These are phyloP conservation scores for Cladorrhinum sp. DNA, from an alignment of 2,329 filamentous ascomycete genomes.

Conservation along the genomic window DNA sequence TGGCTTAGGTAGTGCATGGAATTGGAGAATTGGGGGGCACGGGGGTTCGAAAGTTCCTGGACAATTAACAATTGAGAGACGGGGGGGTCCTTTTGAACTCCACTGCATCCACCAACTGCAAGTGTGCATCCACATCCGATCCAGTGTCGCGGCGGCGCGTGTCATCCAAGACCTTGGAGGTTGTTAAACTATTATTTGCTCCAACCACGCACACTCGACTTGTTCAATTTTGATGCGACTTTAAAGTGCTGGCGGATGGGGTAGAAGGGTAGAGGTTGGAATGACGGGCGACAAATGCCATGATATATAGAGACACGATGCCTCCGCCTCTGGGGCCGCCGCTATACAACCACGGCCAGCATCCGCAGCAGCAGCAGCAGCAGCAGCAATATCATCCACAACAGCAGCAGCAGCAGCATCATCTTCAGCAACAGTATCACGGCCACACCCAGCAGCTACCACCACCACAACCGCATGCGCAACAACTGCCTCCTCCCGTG, in stretches of 20 bases:
- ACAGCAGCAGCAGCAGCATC: no score
- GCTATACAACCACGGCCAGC: slow-evolving; percentile 24
- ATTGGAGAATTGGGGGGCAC: not conserved
- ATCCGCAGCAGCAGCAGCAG: slow-evolving; percentile 22
- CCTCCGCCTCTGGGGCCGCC: slow-evolving; percentile 4
- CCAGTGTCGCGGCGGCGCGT: not conserved
- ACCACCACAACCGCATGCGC: slow-evolving; percentile 22
- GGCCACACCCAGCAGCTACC: slow-evolving; percentile 28
- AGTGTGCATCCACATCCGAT: not conserved
- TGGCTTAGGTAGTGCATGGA: not conserved
- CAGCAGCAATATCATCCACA: slow-evolving; percentile 26
- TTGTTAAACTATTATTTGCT: not conserved
- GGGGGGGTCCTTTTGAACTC: not conserved
- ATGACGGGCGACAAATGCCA: slow-evolving; percentile 15
- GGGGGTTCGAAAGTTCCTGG: not conserved
- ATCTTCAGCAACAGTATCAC: slow-evolving; percentile 23
- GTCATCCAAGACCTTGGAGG: not conserved
- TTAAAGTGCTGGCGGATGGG: not conserved
- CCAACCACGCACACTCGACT: not conserved
- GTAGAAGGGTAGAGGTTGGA: not conserved
- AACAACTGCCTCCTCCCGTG: slow-evolving; percentile 20
- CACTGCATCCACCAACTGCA: not conserved
- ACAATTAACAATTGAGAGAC: not conserved
- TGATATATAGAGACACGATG: slow-evolving; percentile 18
- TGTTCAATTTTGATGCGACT: not conserved